phyloP scores from a whole-genome alignment of 495 filamentous ascomycete genomes.

The Hypoxylon lienhwacheense region DNA sequence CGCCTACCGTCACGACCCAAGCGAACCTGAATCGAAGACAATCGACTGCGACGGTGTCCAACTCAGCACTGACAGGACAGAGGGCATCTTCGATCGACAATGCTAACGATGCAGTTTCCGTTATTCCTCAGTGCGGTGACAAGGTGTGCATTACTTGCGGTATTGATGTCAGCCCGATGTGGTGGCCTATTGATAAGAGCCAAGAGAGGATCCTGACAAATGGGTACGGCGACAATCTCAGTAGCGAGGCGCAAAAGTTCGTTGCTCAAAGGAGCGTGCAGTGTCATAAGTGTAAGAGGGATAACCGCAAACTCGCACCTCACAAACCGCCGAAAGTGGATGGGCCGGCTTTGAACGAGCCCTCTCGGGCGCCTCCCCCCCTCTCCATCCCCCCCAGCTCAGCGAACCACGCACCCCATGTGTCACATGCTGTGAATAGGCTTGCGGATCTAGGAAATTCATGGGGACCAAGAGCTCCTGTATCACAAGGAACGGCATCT shows the following conservation, averaged over 20 bases:
- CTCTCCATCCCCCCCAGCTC: constrained; percentile 13
- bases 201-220: constrained; percentile 49
- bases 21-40: constrained; percentile 41
- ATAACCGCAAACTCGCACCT: constrained; percentile 41
- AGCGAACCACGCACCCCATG: constrained; percentile 20
- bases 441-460: constrained; percentile 24
- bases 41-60: constrained; percentile 39
- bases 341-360: constrained; percentile 38
- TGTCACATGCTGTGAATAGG: constrained; percentile 29
- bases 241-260: constrained; percentile 49
- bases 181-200: constrained; percentile 54
- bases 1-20: constrained; percentile 35
- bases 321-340: constrained; percentile 38
- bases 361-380: constrained; percentile 36
- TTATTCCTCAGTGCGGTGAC: constrained; percentile 38
- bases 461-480: constrained; percentile 28
- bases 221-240: constrained; percentile 43
- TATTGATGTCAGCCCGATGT: constrained; percentile 62
- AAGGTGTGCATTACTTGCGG: constrained; percentile 61
- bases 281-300: constrained; percentile 60
- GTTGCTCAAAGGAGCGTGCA: constrained; percentile 55
- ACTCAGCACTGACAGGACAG: constrained; percentile 10
- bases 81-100: constrained; percentile 22
- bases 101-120: constrained; percentile 8
- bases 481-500: constrained; percentile 14